Evolutionary conservation across 2,329 filamentous ascomycete species (phyloP).

Genomic region (Penicillium brasilianum): DNA sequence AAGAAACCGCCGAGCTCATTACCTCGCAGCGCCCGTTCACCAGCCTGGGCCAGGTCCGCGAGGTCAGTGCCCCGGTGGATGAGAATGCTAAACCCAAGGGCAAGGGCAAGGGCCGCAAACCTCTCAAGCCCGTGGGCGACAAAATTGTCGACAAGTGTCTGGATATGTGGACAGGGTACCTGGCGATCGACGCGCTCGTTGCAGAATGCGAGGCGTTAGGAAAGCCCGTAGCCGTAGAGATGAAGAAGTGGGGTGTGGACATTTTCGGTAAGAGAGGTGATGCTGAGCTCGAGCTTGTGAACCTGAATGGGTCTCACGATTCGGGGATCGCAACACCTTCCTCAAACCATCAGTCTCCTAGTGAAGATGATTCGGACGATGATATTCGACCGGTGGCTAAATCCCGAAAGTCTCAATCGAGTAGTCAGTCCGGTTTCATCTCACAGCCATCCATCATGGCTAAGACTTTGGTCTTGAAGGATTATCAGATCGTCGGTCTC

Average conservation of each 20-base stretch:
- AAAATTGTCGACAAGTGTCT: constrained; percentile 69
- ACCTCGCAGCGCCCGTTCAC: constrained; percentile 76
- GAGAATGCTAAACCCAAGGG: constrained; percentile 51
- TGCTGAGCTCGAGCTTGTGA: constrained; percentile 66
- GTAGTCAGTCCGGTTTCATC: constrained; percentile 48
- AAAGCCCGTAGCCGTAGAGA: constrained; percentile 66
- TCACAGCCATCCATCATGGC: constrained; percentile 79
- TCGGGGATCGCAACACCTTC: constrained; percentile 71
- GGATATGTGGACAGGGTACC: constrained; percentile 78
- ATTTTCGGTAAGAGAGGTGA: constrained; percentile 64
- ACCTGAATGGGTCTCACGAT: constrained; percentile 60
- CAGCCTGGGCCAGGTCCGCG: constrained; percentile 67
- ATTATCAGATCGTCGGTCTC: constrained; percentile 90
- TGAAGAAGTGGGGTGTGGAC: constrained; percentile 71
- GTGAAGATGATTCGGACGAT: constrained; percentile 53
- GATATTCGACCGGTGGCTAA: constrained; percentile 46
- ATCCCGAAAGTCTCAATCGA: constrained; percentile 38
- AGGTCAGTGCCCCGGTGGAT: constrained; percentile 60
- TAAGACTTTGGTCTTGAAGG: constrained; percentile 77
- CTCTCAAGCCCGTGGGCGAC: constrained; percentile 65
- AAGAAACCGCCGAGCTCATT: constrained; percentile 70
- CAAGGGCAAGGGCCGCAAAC: constrained; percentile 54
- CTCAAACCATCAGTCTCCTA: constrained; percentile 39
- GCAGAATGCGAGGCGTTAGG: constrained; percentile 75
- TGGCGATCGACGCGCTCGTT: constrained; percentile 83